These are phyloP conservation scores for Thraustotheca clavata DNA, from an alignment of 352 stramenopile species.

Conservation along the genomic window DNA sequence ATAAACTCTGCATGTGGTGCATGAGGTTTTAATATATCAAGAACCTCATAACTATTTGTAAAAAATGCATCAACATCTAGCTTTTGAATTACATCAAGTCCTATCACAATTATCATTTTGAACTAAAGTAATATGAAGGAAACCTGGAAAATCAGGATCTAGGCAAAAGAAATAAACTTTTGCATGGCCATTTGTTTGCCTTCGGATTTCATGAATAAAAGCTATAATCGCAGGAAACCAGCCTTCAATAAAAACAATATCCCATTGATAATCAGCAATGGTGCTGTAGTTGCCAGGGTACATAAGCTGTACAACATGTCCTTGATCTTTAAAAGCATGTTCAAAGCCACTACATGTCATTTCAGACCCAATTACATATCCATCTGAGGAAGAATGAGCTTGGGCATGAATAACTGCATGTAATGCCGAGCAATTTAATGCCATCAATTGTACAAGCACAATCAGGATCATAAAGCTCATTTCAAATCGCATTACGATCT, in stretches of 20 bases:
- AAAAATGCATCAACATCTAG: slow-evolving; percentile 31
- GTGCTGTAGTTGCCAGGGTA: slow-evolving; percentile 25
- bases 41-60: slow-evolving; percentile 25
- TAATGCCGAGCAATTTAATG: background rate
- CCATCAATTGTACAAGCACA: background rate
- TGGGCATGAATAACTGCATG: slow-evolving; percentile 27
- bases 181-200: background rate
- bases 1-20: slow-evolving; percentile 22
- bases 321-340: slow-evolving; percentile 20
- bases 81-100: slow-evolving; percentile 19
- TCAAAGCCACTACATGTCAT: slow-evolving; percentile 27
- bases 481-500: background rate
- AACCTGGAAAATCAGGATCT: slow-evolving; percentile 27
- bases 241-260: slow-evolving; percentile 31
- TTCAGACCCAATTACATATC: slow-evolving; percentile 27
- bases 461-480: background rate
- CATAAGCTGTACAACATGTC: slow-evolving; percentile 21
- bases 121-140: background rate
- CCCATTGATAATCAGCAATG: slow-evolving; percentile 21
- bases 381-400: slow-evolving; percentile 21
- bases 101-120: background rate
- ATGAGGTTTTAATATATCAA: slow-evolving; percentile 1
- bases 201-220: slow-evolving; percentile 26
- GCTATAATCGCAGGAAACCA: slow-evolving; percentile 26
- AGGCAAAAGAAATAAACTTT: slow-evolving; percentile 30